Conservation (phyloP, 805 yeast species). For the Myxozyma mucilagina region DNA sequence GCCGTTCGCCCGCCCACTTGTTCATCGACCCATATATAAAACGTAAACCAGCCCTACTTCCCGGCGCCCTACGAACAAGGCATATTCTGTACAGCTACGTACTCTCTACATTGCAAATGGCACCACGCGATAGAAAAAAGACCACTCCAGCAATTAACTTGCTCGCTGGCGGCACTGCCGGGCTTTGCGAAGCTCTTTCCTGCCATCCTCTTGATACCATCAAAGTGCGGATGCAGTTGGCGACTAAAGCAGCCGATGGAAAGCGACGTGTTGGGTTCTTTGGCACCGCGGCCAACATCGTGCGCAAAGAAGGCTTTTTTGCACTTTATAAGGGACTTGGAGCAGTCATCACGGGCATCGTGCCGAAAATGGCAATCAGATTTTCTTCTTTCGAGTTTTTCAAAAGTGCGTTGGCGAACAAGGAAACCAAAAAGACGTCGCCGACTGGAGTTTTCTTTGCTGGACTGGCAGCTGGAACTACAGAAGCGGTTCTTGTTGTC, state of each 20-base stretch:
- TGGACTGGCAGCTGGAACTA: constrained; percentile 96
- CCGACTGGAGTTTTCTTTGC: constrained; percentile 78
- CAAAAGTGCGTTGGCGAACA: constrained; percentile 59
- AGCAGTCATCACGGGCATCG: constrained; percentile 95
- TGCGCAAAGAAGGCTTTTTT: constrained; percentile 73
- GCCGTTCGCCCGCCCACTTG: constrained; percentile 7
- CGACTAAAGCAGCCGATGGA: constrained; percentile 54
- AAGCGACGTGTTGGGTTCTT: constrained; percentile 81
- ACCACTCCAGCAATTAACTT: constrained; percentile 34
- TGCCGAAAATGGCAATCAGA: constrained; percentile 97
- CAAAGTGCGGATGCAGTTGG: constrained; percentile 95
- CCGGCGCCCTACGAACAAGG: background rate
- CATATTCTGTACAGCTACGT: no score
- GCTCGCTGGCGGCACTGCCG: constrained; percentile 93
- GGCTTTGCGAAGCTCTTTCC: constrained; percentile 90
- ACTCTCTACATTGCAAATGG: background rate
- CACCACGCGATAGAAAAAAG: constrained; percentile 27
- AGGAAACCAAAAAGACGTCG: constrained; percentile 48
- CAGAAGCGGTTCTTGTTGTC: constrained; percentile 92
- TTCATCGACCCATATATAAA: background rate
- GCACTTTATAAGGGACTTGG: constrained; percentile 95
- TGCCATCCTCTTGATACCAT: constrained; percentile 98
- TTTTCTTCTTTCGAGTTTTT: constrained; percentile 92
- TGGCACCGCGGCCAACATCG: constrained; percentile 76
- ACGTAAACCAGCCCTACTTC: background rate